Base-by-base conservation (phyloP, 768 basidiomycete species). In the Lanmaoa rubissima region DNA sequence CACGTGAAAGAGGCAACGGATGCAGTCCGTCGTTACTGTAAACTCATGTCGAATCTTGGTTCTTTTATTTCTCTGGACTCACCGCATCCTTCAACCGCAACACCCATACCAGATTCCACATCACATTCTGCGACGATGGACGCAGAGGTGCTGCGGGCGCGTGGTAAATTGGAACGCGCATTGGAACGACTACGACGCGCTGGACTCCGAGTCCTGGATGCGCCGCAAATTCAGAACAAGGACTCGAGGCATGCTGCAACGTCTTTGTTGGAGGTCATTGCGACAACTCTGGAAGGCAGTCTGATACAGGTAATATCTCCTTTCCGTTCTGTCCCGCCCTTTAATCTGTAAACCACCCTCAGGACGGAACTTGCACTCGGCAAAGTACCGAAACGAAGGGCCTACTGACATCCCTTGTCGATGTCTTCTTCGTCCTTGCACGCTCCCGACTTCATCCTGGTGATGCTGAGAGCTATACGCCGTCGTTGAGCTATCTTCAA, bases 161-260 rank as follows among this genome's bases (percentile, higher is more conserved):
- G 71, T 19, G 77, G 74, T 21, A 90, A 88, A 67, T 70, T 86
- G 14, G 80, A 82, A 49, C 78, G 86, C 26, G 81, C 84, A 0
- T 58, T 90, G 12, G 88, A 88, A 65, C 75, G 82, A 49, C 62
- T 85, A 14, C 76, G 86, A 19, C 77, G 85, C 50, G 71, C 74
- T n/a, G 73, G 74, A 13, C 61, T 82, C 35, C 81, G 78, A 45
- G 59, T 76, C 19, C 51, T 87, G 17, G 86, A 86, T 40, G 59
- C 55, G 10, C 48, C 53, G 2, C 60, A 53, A 51, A 35, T 39
- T 39, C 56, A 59, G 44, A 52, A 48, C 44, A 48, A 53, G 24
- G 57, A 60, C 21, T 32, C 47, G 21, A 49, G 31, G n/a, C 42
- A 31, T n/a, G 55, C 54, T 10, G 53, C 73, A 13, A 63, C 57